A percentile compares a stretch with the other conserved stretches of the same genome.
Evolutionary conservation across 2,329 filamentous ascomycete species (phyloP).

Genomic region (Aureobasidium sp.): DNA sequence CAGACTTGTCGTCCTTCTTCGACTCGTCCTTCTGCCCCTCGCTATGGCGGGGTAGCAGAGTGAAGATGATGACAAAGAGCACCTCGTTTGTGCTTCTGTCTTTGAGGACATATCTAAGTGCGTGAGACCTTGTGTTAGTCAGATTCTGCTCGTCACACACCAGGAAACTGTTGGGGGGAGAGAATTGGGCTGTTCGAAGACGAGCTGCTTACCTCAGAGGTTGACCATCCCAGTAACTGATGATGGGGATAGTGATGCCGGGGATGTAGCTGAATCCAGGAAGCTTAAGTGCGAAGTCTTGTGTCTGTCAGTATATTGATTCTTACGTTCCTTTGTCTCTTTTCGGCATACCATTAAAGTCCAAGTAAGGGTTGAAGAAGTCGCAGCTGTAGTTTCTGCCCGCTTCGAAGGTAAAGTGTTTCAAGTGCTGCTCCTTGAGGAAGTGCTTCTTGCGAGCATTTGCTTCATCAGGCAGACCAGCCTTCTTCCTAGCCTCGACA

Average conservation of each 20-base stretch:
- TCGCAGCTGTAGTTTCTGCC: slow-evolving; percentile 57
- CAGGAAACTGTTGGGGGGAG: not conserved
- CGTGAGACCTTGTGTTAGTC: slow-evolving; percentile 58
- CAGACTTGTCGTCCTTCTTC: slow-evolving; percentile 6
- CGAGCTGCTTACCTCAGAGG: slow-evolving; percentile 57
- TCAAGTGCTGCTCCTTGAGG: slow-evolving; percentile 48
- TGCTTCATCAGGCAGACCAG: slow-evolving; percentile 34
- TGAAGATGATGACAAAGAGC: slow-evolving; percentile 77
- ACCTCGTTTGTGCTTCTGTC: slow-evolving; percentile 66
- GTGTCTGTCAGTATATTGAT: not conserved
- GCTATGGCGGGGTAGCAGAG: slow-evolving; percentile 63
- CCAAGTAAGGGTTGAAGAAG: slow-evolving; percentile 89
- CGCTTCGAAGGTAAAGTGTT: slow-evolving; percentile 54
- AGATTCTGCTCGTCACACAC: slow-evolving; percentile 16
- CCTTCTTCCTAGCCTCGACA: slow-evolving; percentile 32
- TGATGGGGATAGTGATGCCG: slow-evolving; percentile 64
- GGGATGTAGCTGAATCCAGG: slow-evolving; percentile 50
- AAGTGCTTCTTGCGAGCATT: slow-evolving; percentile 54
- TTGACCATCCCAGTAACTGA: slow-evolving; percentile 76
- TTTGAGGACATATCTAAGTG: slow-evolving; percentile 86
- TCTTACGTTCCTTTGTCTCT: not conserved
- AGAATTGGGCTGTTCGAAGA: slow-evolving; percentile 6
- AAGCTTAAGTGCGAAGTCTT: slow-evolving; percentile 62
- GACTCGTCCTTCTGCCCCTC: slow-evolving; percentile 28
- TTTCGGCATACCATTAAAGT: slow-evolving; percentile 59